Evolutionary conservation across 768 basidiomycete species (phyloP), one percentile per base, ranked within the genome.

Genomic region (Agrocybe pediades): DNA sequence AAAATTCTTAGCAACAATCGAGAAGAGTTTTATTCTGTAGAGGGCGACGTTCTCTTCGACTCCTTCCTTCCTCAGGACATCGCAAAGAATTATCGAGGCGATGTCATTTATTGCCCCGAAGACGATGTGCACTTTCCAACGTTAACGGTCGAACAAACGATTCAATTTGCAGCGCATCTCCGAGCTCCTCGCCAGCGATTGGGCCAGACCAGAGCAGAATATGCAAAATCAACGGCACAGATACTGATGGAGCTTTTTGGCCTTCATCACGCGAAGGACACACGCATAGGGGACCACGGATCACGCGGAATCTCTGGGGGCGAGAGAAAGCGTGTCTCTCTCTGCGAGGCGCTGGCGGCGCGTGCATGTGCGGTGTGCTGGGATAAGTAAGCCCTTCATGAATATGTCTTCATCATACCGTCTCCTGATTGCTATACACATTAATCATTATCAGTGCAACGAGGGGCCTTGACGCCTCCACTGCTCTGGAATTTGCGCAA

Each of bases 111-210:
- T 67, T 86, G 81, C 56, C 89, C 90, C 0, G 92, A 92, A 70
- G 92, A 93, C 65, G 92, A 95, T 65, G 75, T 89, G 11, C 92
- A 95, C 65, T 89, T 95, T 62, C 88, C 92, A 3, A 90, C 88
- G 9, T 78, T 97, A 20, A 90, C 88, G 11, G 90, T 93, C 23
- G 78, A 81, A 49, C 80, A 93, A 64, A 93, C 91, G 0, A 76
- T 97, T 40, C 71, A 69, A 6, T 89, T 91, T 49, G 86, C 88
- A 0, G 81, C 85, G 0, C 79, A 75, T 55, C 85, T 82, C 8
- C 86, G 91, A 21, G 81, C 82, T 9, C 92, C 92, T 1, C 80
- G 74, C 13, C 73, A 66, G 2, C 82, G 85, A 36, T 49, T 78
- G 2, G 74, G 43, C 27, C 30, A 71, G 2, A 55, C 48, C 3